Percentiles rank a stretch among this genome's conserved stretches.
phyloP scores from a whole-genome alignment of 352 stramenopile species.

The Hyaloperonospora arabidopsidis region DNA sequence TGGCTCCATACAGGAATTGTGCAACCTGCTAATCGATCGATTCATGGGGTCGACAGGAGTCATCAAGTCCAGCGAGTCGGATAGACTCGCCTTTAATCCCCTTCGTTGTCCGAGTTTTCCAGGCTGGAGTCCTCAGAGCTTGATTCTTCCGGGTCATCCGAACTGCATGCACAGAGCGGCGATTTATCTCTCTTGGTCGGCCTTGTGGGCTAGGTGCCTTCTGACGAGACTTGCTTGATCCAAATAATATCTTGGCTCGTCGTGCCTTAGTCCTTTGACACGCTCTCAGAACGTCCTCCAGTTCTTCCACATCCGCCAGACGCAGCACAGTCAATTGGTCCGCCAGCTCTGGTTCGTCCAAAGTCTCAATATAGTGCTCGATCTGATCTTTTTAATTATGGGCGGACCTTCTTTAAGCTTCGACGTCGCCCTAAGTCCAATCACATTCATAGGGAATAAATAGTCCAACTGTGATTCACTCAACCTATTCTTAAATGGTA shows the following conservation, averaged over 20 bases:
- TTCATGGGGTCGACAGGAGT: too few relatives aligned
- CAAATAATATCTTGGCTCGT: not conserved
- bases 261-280: not conserved
- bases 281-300: not conserved
- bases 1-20: too few relatives aligned
- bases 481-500: not conserved
- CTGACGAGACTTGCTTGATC: not conserved
- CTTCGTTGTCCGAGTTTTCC: too few relatives aligned
- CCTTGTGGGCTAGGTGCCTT: not conserved
- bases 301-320: not conserved
- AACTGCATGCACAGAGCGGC: too few relatives aligned
- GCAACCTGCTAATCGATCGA: too few relatives aligned
- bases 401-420: not conserved
- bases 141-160: too few relatives aligned
- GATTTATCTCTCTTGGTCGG: too few relatives aligned
- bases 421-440: not conserved
- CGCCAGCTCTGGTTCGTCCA: not conserved
- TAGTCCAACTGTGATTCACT: not conserved
- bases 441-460: not conserved
- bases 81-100: too few relatives aligned
- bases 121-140: too few relatives aligned
- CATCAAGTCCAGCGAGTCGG: too few relatives aligned
- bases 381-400: not conserved
- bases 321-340: not conserved
- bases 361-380: not conserved